phyloP scores from a whole-genome alignment of 2,329 filamentous ascomycete species.

The Ambrosiella xylebori region DNA sequence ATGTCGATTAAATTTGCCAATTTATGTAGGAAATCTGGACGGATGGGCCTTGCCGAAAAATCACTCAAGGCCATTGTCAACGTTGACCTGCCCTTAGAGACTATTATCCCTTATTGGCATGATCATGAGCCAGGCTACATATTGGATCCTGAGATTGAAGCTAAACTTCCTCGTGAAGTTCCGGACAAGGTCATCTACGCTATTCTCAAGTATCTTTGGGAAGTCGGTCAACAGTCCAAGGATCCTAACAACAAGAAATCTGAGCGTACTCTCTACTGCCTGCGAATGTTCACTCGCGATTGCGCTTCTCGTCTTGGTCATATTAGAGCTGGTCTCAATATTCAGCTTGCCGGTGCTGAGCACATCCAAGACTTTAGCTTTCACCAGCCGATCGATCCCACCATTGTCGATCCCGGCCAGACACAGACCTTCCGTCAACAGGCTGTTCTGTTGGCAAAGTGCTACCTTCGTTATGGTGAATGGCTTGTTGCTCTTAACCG shows the following conservation, averaged over 20 bases:
- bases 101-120: constrained; percentile 42
- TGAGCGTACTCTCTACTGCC: constrained; percentile 39
- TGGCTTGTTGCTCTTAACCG: constrained; percentile 80
- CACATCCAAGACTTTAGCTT: constrained; percentile 32
- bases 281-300: constrained; percentile 44
- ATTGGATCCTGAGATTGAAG: constrained; percentile 14
- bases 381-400: constrained; percentile 28
- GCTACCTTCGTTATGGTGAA: constrained; percentile 88
- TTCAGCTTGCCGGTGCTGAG: constrained; percentile 29
- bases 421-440: constrained; percentile 41
- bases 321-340: constrained; percentile 32
- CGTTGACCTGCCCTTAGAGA: constrained; percentile 44
- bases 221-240: constrained; percentile 46
- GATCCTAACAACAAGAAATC: constrained; percentile 22
- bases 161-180: constrained; percentile 24
- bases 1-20: constrained; percentile 99
- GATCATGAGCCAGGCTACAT: constrained; percentile 19
- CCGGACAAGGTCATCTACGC: constrained; percentile 80
- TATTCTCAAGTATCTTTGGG: constrained; percentile 96
- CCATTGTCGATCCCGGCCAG: constrained; percentile 30
- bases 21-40: constrained; percentile 86
- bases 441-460: constrained; percentile 70
- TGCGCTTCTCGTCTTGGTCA: constrained; percentile 37
- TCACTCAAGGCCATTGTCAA: constrained; percentile 82
- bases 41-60: constrained; percentile 88